phyloP scores from a whole-genome alignment of 306 rosid species.

The Lathyrus oleraceus region DNA sequence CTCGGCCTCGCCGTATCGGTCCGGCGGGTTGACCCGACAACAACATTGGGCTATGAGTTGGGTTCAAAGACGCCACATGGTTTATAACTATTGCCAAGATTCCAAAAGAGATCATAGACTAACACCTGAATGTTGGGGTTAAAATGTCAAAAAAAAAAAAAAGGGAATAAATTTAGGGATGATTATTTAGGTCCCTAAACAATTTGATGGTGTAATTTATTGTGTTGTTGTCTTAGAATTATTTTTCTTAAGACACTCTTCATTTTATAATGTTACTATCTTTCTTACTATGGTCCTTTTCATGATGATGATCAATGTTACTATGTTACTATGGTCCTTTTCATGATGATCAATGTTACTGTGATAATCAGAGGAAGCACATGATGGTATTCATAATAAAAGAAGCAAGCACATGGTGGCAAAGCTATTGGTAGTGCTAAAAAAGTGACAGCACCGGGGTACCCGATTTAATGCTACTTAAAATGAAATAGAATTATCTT shows the following conservation, averaged over 20 bases:
- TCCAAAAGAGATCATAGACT: conserved; percentile 71
- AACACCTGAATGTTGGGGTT: conserved; percentile 86
- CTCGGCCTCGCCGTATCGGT: conserved; percentile 72
- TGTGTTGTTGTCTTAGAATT: conserved; percentile 6
- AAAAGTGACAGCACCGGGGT: not conserved
- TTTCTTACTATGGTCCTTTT: not conserved
- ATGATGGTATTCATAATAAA: not conserved
- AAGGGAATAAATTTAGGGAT: not conserved
- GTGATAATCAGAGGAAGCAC: not conserved
- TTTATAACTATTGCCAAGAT: conserved; percentile 84
- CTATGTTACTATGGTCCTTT: not conserved
- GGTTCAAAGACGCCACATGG: conserved; percentile 79
- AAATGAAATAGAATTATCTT: not conserved
- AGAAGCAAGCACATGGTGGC: not conserved
- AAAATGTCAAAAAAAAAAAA: not conserved
- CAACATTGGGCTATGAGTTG: conserved; percentile 72
- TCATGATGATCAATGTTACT: not conserved
- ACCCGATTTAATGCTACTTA: not conserved
- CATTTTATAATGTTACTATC: not conserved
- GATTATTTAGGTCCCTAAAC: not conserved
- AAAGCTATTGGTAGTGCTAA: not conserved
- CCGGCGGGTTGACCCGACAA: conserved; percentile 72
- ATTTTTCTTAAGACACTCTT: not conserved
- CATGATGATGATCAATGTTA: not conserved
- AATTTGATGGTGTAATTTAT: conserved; percentile 2